Evolutionary conservation across 768 basidiomycete genomes (phyloP), one percentile per base, ranked within the genome.

Genomic region (Gymnopilus junonius): DNA sequence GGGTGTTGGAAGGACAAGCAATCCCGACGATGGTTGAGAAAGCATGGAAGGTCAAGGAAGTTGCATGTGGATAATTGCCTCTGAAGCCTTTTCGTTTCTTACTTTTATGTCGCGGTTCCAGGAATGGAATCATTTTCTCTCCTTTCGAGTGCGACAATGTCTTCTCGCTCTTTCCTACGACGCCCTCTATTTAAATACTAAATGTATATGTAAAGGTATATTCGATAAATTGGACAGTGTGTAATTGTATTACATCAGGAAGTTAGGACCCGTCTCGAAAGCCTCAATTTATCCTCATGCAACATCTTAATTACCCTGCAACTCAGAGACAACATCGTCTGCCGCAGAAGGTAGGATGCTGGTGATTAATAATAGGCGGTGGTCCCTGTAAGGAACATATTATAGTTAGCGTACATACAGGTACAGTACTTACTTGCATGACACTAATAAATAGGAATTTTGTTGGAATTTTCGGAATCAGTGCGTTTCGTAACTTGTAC

Each of bases 11-110:
- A 60, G 29, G 63, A 54, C 37, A 43, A 35, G 37, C 42, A 34
- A 7, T 57, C 55, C 17, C 48, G 56, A 12, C 48, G 57, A 17
- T 54, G 39, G 40, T 12, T 34, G 37, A 58, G 48, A 46, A 39
- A 51, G 56, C 34, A 58, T 11, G 45, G 43, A 20, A 45, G 53
- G 40, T 48, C 46, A 53, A 53, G 43, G 55, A 55, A 34, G 45
- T 34, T 60, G 42, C 55, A 59, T 17, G 58, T 51, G 35, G 37
- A 59, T 20, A 45, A 62, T 39, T 64, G 37, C 48, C 42, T 64
- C 34, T 64, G 25, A 55, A 20, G 20, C 21, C 20, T 4, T 39
- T 27, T 20, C 1, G 21, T 50, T 21, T 59, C 35, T 50, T 35
- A 10, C 5, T 25, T 17, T 53, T 23, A 27, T 40, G 12, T 34